Conservation (phyloP, 306 rosid genomes). For the Vigna nakashimae region DNA sequence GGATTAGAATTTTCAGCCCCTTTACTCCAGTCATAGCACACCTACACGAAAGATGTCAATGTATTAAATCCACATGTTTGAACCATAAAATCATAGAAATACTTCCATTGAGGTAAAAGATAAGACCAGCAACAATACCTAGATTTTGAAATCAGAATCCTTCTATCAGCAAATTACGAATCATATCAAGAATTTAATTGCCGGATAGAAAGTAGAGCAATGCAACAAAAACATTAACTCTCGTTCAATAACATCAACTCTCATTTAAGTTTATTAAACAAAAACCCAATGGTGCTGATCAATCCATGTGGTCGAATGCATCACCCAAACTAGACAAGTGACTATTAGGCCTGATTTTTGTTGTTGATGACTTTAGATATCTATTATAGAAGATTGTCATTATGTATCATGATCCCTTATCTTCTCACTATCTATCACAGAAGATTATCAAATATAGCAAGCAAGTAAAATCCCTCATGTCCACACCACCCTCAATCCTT, state of each 20-base stretch:
- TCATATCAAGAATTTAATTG: conserved; percentile 15
- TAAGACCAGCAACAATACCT: not conserved
- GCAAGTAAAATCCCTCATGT: conserved; percentile 1
- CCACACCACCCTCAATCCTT: not conserved
- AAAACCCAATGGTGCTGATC: not conserved
- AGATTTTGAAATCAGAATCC: conserved; percentile 28
- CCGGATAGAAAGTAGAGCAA: not conserved
- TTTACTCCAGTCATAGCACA: conserved; percentile 97
- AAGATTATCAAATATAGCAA: conserved; percentile 1
- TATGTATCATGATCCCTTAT: not conserved
- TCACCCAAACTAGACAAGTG: not conserved
- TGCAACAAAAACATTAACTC: not conserved
- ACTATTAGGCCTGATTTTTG: not conserved
- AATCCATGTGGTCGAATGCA: not conserved
- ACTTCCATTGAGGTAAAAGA: not conserved
- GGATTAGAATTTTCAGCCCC: conserved; percentile 99
- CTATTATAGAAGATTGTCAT: not conserved
- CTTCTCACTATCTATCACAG: too few species aligned
- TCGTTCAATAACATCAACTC: not conserved
- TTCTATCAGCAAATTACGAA: conserved; percentile 30
- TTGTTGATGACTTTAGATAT: conserved; percentile 7
- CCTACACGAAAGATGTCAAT: conserved; percentile 53
- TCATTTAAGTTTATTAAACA: too few species aligned
- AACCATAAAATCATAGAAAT: conserved; percentile 12
- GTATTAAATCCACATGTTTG: conserved; percentile 16